Percentiles rank a stretch among this genome's conserved stretches.
These are phyloP conservation scores for Colletotrichum lini DNA, from an alignment of 2,329 filamentous ascomycete genomes.

Conservation along the genomic window DNA sequence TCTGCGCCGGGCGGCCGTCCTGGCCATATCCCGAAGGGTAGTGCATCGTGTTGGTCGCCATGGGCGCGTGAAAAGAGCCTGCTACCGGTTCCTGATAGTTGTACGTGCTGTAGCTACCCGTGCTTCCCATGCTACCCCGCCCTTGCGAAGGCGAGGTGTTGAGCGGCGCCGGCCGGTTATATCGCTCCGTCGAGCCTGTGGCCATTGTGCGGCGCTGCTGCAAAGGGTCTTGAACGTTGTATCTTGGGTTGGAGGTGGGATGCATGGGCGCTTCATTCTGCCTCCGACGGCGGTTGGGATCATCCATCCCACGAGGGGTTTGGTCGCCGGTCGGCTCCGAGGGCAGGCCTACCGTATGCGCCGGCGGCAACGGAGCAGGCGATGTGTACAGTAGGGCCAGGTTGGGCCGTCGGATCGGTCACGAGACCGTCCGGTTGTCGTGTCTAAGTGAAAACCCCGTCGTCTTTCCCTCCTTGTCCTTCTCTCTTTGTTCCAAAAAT, in stretches of 20 bases:
- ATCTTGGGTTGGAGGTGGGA: conserved; percentile 69
- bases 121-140: conserved; percentile 65
- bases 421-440: conserved; percentile 46
- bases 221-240: conserved; percentile 64
- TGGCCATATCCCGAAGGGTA: conserved; percentile 78
- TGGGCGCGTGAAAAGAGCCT: conserved; percentile 68
- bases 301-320: conserved; percentile 80
- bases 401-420: conserved; percentile 62
- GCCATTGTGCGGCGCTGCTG: conserved; percentile 58
- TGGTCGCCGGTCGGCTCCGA: conserved; percentile 67
- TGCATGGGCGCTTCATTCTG: conserved; percentile 81
- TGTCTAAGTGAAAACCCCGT: conserved; percentile 5
- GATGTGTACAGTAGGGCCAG: conserved; percentile 75
- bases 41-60: conserved; percentile 68
- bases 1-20: conserved; percentile 69
- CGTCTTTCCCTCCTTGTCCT: neutral
- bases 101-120: conserved; percentile 69
- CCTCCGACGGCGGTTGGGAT: conserved; percentile 80
- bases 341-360: conserved; percentile 74
- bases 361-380: conserved; percentile 75
- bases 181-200: conserved; percentile 56
- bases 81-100: conserved; percentile 68
- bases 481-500: neutral
- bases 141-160: conserved; percentile 63
- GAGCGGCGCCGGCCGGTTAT: conserved; percentile 65